Conservation (phyloP, 495 filamentous ascomycete species). For the Aspergillus hancockii region DNA sequence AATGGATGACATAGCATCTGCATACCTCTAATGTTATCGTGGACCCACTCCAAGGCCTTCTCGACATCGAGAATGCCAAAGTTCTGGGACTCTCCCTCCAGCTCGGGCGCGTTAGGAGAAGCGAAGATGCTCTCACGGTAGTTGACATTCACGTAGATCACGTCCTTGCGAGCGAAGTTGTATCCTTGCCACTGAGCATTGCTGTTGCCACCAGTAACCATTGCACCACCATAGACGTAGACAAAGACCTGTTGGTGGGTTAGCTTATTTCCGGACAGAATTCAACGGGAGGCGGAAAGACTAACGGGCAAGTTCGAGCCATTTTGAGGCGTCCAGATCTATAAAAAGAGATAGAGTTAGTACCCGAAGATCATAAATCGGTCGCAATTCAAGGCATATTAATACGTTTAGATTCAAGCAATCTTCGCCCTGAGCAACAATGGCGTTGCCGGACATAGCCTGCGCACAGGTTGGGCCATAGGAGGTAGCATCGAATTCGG, state of each 20-base stretch:
- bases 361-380: neutral
- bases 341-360: neutral
- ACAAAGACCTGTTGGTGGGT: conserved; percentile 18
- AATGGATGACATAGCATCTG: neutral
- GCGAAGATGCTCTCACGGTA: conserved; percentile 31
- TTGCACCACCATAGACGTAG: conserved; percentile 32
- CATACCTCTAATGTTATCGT: conserved; percentile 27
- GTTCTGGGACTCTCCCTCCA: conserved; percentile 29
- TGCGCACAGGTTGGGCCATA: conserved; percentile 31
- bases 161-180: conserved; percentile 31
- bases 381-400: neutral
- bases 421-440: conserved; percentile 27
- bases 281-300: neutral
- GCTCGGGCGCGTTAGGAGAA: conserved; percentile 27
- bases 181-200: conserved; percentile 28
- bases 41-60: conserved; percentile 27
- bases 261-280: neutral
- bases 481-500: conserved; percentile 22
- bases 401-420: conserved; percentile 33
- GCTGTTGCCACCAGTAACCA: conserved; percentile 28
- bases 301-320: conserved; percentile 19
- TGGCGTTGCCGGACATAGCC: conserved; percentile 25
- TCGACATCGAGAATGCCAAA: conserved; percentile 32
- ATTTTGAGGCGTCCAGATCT: conserved; percentile 21
- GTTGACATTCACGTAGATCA: conserved; percentile 33